These are phyloP conservation scores for Salix udensis DNA, from an alignment of 345 rosid species.

Conservation along the genomic window DNA sequence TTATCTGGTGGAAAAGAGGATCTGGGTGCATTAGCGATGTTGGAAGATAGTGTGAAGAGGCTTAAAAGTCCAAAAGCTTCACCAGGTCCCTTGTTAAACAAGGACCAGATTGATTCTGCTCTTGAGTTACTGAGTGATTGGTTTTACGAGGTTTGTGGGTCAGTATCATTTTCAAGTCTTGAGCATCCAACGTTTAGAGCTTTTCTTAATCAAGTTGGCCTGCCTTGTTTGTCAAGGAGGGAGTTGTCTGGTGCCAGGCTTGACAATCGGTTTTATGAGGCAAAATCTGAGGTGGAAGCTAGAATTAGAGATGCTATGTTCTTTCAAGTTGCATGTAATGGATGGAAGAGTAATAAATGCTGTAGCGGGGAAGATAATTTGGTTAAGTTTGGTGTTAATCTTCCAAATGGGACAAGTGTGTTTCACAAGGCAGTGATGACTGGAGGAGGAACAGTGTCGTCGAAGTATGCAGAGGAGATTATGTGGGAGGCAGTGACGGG, in stretches of 20 bases:
- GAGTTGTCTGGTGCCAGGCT: slow-evolving; percentile 42
- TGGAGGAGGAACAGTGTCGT: slow-evolving; percentile 36
- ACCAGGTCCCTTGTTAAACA: slow-evolving; percentile 45
- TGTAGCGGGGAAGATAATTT: slow-evolving; percentile 37
- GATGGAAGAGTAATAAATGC: slow-evolving; percentile 43
- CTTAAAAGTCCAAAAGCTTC: slow-evolving; percentile 50
- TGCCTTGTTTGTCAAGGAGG: slow-evolving; percentile 41
- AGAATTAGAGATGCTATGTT: slow-evolving; percentile 50
- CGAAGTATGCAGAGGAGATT: slow-evolving; percentile 50
- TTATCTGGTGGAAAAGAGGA: slow-evolving; percentile 56
- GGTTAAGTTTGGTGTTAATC: slow-evolving; percentile 43
- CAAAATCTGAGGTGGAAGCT: slow-evolving; percentile 43
- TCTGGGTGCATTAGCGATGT: slow-evolving; percentile 47
- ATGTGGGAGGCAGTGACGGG: slow-evolving; percentile 44
- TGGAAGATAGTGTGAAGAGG: slow-evolving; percentile 57
- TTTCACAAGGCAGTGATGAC: slow-evolving; percentile 34
- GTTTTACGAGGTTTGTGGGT: slow-evolving; percentile 52
- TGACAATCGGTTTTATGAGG: slow-evolving; percentile 39
- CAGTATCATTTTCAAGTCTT: slow-evolving; percentile 46
- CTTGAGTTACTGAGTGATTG: slow-evolving; percentile 47
- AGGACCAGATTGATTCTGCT: slow-evolving; percentile 46
- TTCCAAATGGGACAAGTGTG: slow-evolving; percentile 49
- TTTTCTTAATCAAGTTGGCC: slow-evolving; percentile 50
- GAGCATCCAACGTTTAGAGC: slow-evolving; percentile 54
- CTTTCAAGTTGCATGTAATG: slow-evolving; percentile 50